A percentile compares a stretch with the other conserved stretches of the same genome.
phyloP scores from a whole-genome alignment of 306 rosid species.

The Medicago arabica region DNA sequence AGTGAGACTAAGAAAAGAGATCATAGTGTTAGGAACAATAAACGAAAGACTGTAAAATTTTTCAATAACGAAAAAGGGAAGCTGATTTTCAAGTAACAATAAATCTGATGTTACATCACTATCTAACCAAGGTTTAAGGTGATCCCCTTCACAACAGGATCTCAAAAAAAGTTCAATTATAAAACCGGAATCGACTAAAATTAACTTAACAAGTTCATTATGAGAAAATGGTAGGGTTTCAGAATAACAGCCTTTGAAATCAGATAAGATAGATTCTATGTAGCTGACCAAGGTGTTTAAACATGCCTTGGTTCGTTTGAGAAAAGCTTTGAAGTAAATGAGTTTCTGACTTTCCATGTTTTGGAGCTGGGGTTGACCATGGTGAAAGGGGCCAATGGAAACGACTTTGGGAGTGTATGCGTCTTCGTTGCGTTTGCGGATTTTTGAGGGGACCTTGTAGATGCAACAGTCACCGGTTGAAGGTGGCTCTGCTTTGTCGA shows the following conservation, averaged over 20 bases:
- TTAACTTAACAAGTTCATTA: constrained; percentile 36
- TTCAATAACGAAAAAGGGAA: constrained; percentile 1
- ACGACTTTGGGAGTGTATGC: constrained; percentile 45
- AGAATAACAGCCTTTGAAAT: constrained; percentile 29
- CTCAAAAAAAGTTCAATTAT: constrained; percentile 41
- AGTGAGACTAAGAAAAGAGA: constrained; percentile 33
- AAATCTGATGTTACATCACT: constrained; percentile 15
- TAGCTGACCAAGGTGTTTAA: background rate
- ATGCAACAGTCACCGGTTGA: constrained; percentile 29
- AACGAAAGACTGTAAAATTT: background rate
- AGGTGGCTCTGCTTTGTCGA: background rate
- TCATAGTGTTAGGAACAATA: too few species aligned
- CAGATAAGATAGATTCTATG: background rate
- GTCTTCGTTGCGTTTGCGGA: constrained; percentile 30
- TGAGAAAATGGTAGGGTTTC: background rate
- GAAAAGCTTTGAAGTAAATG: constrained; percentile 24
- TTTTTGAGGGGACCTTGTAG: constrained; percentile 32
- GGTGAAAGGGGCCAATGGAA: constrained; percentile 51
- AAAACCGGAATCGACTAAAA: constrained; percentile 38
- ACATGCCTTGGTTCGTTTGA: background rate
- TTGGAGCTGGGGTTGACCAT: background rate
- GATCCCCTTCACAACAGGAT: background rate
- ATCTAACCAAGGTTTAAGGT: constrained; percentile 24
- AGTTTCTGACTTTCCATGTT: constrained; percentile 39
- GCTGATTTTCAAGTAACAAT: constrained; percentile 42